Conservation (phyloP, 1,284 basidiomycete species). For the Dichomitus squalens region DNA sequence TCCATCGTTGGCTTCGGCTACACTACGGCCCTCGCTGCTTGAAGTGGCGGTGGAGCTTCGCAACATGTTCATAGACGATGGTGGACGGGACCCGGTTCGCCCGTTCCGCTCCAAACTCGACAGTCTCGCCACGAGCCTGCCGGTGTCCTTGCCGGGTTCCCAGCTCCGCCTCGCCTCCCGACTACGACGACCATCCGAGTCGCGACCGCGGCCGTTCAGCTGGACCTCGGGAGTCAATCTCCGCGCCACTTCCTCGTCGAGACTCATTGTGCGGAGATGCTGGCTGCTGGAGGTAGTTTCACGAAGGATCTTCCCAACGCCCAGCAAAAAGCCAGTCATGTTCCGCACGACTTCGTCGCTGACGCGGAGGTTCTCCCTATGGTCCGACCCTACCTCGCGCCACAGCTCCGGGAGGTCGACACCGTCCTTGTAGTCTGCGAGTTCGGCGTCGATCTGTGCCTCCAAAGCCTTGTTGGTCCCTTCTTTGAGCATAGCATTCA, state of each 20-base stretch:
- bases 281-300: slow-evolving; percentile 48
- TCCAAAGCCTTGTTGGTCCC: slow-evolving; percentile 63
- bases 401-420: slow-evolving; percentile 59
- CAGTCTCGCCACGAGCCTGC: slow-evolving; percentile 25
- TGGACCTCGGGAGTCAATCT: slow-evolving; percentile 30
- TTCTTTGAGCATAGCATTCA: slow-evolving; percentile 60
- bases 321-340: slow-evolving; percentile 72
- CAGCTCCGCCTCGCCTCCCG: slow-evolving; percentile 57
- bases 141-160: slow-evolving; percentile 42
- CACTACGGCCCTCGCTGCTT: slow-evolving; percentile 31
- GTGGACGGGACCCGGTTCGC: slow-evolving; percentile 25
- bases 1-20: slow-evolving; percentile 26
- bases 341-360: slow-evolving; percentile 78
- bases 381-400: slow-evolving; percentile 67
- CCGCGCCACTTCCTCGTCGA: slow-evolving; percentile 45
- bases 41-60: slow-evolving; percentile 27
- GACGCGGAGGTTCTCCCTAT: slow-evolving; percentile 65
- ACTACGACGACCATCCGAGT: slow-evolving; percentile 53
- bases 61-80: slow-evolving; percentile 28
- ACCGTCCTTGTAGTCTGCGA: slow-evolving; percentile 44
- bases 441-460: slow-evolving; percentile 72
- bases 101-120: slow-evolving; percentile 29
- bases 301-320: slow-evolving; percentile 67
- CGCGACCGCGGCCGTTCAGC: slow-evolving; percentile 28
- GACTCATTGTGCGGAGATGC: slow-evolving; percentile 50